Evolutionary conservation across 139 green algal genomes (phyloP).

Genomic region (Coelastrella sp.): DNA sequence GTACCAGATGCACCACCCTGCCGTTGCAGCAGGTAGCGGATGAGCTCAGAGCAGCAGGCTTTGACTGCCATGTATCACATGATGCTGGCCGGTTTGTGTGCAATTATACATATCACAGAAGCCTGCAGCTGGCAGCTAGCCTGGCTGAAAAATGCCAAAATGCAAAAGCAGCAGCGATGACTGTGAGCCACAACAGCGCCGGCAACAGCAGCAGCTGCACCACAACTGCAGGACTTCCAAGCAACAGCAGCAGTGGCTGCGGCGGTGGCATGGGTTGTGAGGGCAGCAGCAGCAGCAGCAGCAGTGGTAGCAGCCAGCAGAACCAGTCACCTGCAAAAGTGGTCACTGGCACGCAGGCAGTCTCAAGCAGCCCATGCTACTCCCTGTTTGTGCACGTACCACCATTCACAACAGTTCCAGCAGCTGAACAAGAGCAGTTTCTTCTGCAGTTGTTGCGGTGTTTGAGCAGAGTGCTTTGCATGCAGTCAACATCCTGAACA

Average conservation of each 20-base stretch:
- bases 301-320: neutral
- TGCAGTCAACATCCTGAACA: neutral
- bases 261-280: neutral
- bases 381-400: slow-evolving; percentile 77
- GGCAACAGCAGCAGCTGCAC: neutral
- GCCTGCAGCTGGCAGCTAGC: slow-evolving; percentile 18
- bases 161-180: neutral
- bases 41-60: slow-evolving; percentile 14
- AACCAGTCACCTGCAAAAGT: neutral
- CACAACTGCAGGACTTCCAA: neutral
- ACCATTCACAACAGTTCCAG: slow-evolving; percentile 33
- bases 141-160: neutral
- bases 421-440: slow-evolving; percentile 54
- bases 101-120: slow-evolving; percentile 32
- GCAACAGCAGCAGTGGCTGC: neutral
- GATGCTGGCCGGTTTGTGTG: slow-evolving; percentile 42
- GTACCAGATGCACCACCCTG: neutral
- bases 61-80: slow-evolving; percentile 17
- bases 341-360: neutral
- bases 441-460: slow-evolving; percentile 49
- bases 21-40: slow-evolving; percentile 10
- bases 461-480: neutral
- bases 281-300: neutral
- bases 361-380: slow-evolving; percentile 28
- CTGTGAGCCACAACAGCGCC: neutral